Evolutionary conservation across 2,329 filamentous ascomycete genomes (phyloP), one percentile per base, ranked within the genome.

Genomic region (Trichoderma lentiforme): DNA sequence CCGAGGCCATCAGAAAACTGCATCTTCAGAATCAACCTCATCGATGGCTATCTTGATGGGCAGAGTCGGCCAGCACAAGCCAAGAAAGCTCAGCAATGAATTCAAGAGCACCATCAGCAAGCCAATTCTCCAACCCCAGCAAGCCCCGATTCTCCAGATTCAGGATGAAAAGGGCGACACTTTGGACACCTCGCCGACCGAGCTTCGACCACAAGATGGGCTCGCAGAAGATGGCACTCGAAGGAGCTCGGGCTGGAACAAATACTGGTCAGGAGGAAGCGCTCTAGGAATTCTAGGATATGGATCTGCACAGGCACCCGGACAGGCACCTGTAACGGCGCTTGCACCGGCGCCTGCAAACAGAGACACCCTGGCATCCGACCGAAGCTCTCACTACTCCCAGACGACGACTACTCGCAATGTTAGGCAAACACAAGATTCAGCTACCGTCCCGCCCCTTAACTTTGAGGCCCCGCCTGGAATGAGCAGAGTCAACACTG

Each of bases 261-360:
- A 89, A 68, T 94, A 93, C 81, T 94, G 92, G 88, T 92, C 91
- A 15, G 91, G 91, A 65, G 92, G 91, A 68, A 92, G 91, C 75
- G 87, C 90, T 8, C 82, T 91, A 71, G 91, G 91, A 76, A 87
- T 91, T 28, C 83, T 92, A 8, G 90, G 89, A 15, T 87, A 90
- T 67, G 88, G 87, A 15, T 30, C 67, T 21, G 77, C 83, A 43
- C 83, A 85, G 78, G 12, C 64, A 21, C 24, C 47, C 7, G 51
- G 6, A 58, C 64, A 58, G 34, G 24, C 64, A 30, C 18, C 28
- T 7, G 63, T 21, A 34, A 28, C 63, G 18, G 26, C 47, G 30
- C 34, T 28, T 12, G 32, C 51, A 28, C 64, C 26, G 18, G 64
- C 32, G 24, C 21, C 67, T 15, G 78, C 82, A 43, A 83, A 85